Base-by-base conservation (phyloP, 495 filamentous ascomycete genomes). In the Evernia prunastri region DNA sequence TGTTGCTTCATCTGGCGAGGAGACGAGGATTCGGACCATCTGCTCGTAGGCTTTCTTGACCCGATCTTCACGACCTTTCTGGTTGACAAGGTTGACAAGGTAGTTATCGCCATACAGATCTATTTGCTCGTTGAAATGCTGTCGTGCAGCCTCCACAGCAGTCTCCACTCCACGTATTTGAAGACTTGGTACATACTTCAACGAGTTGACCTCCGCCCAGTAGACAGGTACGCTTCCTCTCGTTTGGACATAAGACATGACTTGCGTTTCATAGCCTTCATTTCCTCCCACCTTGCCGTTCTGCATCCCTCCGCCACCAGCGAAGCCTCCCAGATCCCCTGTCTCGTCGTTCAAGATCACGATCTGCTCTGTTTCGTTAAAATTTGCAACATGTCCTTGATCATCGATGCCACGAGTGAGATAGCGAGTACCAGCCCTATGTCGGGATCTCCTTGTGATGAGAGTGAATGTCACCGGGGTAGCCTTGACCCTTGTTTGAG, bases 361-460 rank as follows among this genome's bases (percentile, higher is more conserved):
- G 57, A 89, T 79, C 72, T 97, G 95, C 71, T 98, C 94, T 0
- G 95, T 97, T 78, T 98, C 94, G 70, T 98, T 98, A 81, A 91
- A 98, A 71, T 98, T 98, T 25, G 91, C 89, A 8, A 91, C 95
- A 72, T 97, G 83, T n/a, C 94, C 94, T 65, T 90, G 76, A 63
- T 96, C 91, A 71, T 98, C 93, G 27, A 97, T 82, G 39, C 94
- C 94, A 59, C 94, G 86, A 0, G 95, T 92, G 72, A 97, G 91
- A 78, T 97, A 97, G 73, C 94, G 79, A 9, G 94, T 97, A 29
- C 94, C 94, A 18, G 83, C 93, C 64, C 92, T 82, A 72, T 96
- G 84, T 68, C 94, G 81, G 17, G 90, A 94, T 67, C 91, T 82
- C 59, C 94, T 84, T 7, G 93, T 92, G 65, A 98, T 94, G 17